Evolutionary conservation across 495 filamentous ascomycete genomes (phyloP), one percentile per base, ranked within the genome.

Genomic region (Xylaria venustula): DNA sequence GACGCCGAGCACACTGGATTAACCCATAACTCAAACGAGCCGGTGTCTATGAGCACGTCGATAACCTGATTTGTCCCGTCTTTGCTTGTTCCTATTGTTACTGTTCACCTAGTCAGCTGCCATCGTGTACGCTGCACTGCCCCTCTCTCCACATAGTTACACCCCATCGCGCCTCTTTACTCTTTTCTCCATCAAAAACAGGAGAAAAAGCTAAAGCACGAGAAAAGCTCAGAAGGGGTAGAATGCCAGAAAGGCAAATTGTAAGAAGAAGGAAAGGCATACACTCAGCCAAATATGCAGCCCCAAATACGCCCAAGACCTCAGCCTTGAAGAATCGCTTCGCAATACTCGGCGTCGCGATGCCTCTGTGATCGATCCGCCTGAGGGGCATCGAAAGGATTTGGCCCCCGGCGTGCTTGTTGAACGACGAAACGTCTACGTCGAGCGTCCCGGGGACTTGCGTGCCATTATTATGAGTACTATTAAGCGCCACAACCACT

Each of bases 11-110:
- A 80, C 1, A 64, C 41, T 3, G 77, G 77, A 34, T 79, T 76
- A 20, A 80, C 73, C 79, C 79, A 81, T 3, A 77, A 64, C 54
- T 80, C 78, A 14, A 75, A 71, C 22, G 75, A 71, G 20, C 77
- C 77, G 0, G 79, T 81, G 28, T 81, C 79, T 55, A 81, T 65
- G 28, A 79, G 71, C 26, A 81, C 67, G 11, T 68, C 67, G 9
- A 80, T 68, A 0, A 61, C 61, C 53, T 80, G 76, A 12, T 66
- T 64, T 9, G 2, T 49, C 5, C 34, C 36, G 0, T 70, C 50
- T 0, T 36, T 46, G 40, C 34, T 42, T 11, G 64, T 64, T 12
- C 72, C 72, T 41, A 75, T 67, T 12, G 46, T 51, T 46, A 71
- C 69, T 71, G 8, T 30, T 8, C 17, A 1, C 15, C 17, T 26